Conservation (phyloP, 2,329 filamentous ascomycete genomes). For the Fusarium duplospermum region DNA sequence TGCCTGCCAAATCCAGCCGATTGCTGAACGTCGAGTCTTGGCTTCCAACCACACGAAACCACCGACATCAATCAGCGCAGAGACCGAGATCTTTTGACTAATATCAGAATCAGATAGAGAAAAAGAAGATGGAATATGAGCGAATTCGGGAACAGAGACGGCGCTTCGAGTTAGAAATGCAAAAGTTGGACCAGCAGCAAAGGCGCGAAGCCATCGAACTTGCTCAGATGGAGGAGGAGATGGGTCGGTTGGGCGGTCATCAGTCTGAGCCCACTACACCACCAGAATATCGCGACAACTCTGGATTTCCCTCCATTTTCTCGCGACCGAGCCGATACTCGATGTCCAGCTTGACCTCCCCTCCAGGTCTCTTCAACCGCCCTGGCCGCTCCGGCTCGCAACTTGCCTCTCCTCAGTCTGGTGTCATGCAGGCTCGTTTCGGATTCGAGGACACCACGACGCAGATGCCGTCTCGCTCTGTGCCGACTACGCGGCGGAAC, state of each 20-base stretch:
- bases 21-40: not conserved
- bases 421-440: conserved; percentile 69
- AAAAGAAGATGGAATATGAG: conserved; percentile 94
- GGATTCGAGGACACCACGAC: conserved; percentile 68
- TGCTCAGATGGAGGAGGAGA: conserved; percentile 84
- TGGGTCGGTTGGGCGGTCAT: conserved; percentile 74
- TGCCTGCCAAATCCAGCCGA: not conserved
- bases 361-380: conserved; percentile 79
- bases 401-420: conserved; percentile 80
- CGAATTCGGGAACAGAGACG: conserved; percentile 88
- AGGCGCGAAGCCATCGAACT: conserved; percentile 86
- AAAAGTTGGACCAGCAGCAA: conserved; percentile 87
- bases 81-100: conserved; percentile 41
- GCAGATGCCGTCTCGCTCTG: conserved; percentile 81
- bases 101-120: conserved; percentile 77
- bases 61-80: not conserved
- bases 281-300: conserved; percentile 86
- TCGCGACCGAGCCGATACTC: conserved; percentile 90
- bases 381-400: conserved; percentile 82
- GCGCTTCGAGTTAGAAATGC: conserved; percentile 92
- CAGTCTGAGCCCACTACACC: conserved; percentile 97
- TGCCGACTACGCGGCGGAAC: conserved; percentile 87
- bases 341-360: conserved; percentile 85
- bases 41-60: conserved; percentile 3
- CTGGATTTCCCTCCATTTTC: conserved; percentile 82